Conservation (phyloP, 495 filamentous ascomycete species). For the Penicillium manginii region DNA sequence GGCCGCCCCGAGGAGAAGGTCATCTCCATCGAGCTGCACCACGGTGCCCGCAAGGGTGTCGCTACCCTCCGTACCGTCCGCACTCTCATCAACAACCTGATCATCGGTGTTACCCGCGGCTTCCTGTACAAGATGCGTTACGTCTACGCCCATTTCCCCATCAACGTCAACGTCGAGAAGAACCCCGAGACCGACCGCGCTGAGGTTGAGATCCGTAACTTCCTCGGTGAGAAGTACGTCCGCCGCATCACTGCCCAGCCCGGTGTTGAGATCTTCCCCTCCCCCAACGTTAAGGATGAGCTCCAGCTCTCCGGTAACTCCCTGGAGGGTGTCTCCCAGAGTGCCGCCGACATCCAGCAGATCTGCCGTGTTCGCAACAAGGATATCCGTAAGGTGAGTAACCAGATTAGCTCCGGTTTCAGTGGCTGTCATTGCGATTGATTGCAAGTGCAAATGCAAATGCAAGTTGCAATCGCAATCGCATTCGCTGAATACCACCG, state of each 20-base stretch:
- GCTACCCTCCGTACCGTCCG: conserved; percentile 97
- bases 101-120: conserved; percentile 96
- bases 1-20: conserved; percentile 74
- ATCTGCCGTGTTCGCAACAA: conserved; percentile 99
- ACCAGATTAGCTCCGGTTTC: background rate
- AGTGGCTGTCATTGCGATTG: no score
- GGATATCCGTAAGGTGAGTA: conserved; percentile 97
- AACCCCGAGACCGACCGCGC: conserved; percentile 83
- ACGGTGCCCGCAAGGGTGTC: conserved; percentile 95
- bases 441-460: no score
- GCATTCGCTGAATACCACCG: no score
- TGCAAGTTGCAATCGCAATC: no score
- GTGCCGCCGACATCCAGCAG: conserved; percentile 98
- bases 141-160: conserved; percentile 99
- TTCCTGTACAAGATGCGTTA: conserved; percentile 99
- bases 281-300: conserved; percentile 95
- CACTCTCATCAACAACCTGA: conserved; percentile 95
- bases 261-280: conserved; percentile 88
- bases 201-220: conserved; percentile 99
- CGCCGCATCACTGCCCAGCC: conserved; percentile 84
- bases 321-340: conserved; percentile 94
- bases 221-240: conserved; percentile 99
- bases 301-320: conserved; percentile 91
- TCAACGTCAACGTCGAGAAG: conserved; percentile 99
- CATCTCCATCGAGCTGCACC: conserved; percentile 96